Percentiles rank a stretch among this genome's conserved stretches.
Conservation (phyloP, 2,329 filamentous ascomycete species). For the Colletotrichum eremochloae region DNA sequence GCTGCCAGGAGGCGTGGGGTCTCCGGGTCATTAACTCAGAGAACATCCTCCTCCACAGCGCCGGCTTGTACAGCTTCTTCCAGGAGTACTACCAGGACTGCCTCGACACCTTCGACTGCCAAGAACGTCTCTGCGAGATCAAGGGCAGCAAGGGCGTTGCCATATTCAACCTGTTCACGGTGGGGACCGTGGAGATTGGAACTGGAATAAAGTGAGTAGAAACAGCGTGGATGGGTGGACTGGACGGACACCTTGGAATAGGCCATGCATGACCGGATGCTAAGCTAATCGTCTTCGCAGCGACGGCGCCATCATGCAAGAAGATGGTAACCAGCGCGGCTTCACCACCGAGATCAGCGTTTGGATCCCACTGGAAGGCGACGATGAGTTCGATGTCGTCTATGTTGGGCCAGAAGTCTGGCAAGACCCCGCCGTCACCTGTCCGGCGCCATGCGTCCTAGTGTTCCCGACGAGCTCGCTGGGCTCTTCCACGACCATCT, state of each 20-base stretch:
- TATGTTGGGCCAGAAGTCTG: conserved; percentile 44
- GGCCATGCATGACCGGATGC: too few species aligned
- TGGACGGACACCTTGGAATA: too few species aligned
- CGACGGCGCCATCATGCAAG: not conserved
- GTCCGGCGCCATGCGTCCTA: conserved; percentile 43
- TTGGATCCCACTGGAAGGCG: conserved; percentile 46
- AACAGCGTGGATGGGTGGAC: too few species aligned
- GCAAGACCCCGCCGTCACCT: conserved; percentile 30
- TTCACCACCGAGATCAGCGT: conserved; percentile 47
- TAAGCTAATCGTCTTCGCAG: too few species aligned
- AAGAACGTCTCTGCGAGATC: conserved; percentile 49
- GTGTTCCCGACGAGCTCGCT: conserved; percentile 45
- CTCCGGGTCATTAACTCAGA: conserved; percentile 63
- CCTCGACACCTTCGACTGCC: conserved; percentile 61
- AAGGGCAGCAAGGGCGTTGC: conserved; percentile 38
- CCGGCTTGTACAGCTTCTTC: conserved; percentile 72
- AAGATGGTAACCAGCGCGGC: conserved; percentile 43
- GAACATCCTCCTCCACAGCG: conserved; percentile 64
- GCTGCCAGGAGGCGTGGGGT: conserved; percentile 60
- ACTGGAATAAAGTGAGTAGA: conserved; percentile 7
- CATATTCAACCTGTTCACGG: conserved; percentile 45
- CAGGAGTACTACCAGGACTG: conserved; percentile 67
- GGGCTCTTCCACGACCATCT: too few species aligned
- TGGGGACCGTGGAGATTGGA: conserved; percentile 40
- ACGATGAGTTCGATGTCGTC: conserved; percentile 43